These are phyloP conservation scores for Marasmius tenuissimus DNA, from an alignment of 1,284 basidiomycete genomes.

Conservation along the genomic window DNA sequence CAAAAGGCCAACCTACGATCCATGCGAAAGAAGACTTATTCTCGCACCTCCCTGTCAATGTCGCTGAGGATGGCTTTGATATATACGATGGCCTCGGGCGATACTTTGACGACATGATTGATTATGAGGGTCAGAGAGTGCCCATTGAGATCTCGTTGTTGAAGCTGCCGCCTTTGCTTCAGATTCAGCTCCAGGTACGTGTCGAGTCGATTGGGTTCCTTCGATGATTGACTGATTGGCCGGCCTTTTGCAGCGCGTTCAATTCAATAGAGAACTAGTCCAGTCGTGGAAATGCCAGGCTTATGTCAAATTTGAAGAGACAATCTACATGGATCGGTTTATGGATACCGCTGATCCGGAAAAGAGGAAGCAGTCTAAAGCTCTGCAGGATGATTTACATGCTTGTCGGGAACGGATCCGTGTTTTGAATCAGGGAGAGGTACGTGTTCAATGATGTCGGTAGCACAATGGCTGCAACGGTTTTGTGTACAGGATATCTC, in stretches of 20 bases:
- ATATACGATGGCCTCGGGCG: conserved; percentile 92
- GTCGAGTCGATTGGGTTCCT: background rate
- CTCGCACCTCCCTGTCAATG: conserved; percentile 92
- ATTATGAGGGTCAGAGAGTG: conserved; percentile 85
- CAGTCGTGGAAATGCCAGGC: conserved; percentile 96
- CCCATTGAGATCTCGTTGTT: conserved; percentile 88
- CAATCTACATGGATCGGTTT: conserved; percentile 91
- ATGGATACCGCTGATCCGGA: conserved; percentile 71
- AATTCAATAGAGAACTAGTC: conserved; percentile 90
- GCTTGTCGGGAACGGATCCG: conserved; percentile 65
- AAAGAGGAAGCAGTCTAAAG: conserved; percentile 71
- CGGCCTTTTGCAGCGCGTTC: conserved; percentile 69
- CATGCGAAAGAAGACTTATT: conserved; percentile 91
- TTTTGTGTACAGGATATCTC: conserved; percentile 49
- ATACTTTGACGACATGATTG: conserved; percentile 91
- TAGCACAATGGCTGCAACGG: background rate
- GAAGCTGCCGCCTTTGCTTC: conserved; percentile 86
- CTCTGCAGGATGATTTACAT: conserved; percentile 67
- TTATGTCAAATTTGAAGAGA: conserved; percentile 88
- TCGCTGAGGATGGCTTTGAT: conserved; percentile 83
- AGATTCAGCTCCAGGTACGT: conserved; percentile 90
- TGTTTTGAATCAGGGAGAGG: conserved; percentile 69
- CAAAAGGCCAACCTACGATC: conserved; percentile 54
- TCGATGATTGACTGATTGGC: background rate
- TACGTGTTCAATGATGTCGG: conserved; percentile 27